Percentiles rank a stretch among this genome's conserved stretches.
These are phyloP conservation scores for Effrenium voratum DNA, from an alignment of 73 alveolate genomes.

Conservation along the genomic window DNA sequence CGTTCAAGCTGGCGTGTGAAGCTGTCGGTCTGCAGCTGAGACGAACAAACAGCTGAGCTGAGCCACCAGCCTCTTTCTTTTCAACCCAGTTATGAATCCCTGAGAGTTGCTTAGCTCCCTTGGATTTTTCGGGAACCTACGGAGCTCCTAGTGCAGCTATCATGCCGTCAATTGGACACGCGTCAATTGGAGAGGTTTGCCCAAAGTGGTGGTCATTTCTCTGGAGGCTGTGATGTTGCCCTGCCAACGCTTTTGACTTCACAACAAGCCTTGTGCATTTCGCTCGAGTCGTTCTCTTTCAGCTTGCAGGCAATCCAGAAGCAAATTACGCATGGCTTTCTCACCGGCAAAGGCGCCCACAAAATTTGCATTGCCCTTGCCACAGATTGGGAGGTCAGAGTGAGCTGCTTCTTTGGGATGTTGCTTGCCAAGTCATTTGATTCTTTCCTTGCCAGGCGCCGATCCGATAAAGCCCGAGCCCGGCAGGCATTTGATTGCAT, in stretches of 20 bases:
- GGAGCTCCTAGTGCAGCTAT: too few species aligned
- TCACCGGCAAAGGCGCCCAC: constrained; percentile 76
- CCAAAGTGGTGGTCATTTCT: constrained; percentile 84
- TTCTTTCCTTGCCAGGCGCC: constrained; percentile 5
- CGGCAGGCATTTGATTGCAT: constrained; percentile 65
- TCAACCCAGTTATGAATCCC: too few species aligned
- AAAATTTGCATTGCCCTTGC: not conserved
- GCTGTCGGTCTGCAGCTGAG: constrained; percentile 36
- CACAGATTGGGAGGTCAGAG: not conserved
- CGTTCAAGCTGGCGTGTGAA: constrained; percentile 87
- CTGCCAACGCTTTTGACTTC: not conserved
- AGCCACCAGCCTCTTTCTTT: too few species aligned
- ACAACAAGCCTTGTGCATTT: not conserved
- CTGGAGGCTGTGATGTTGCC: constrained; percentile 26
- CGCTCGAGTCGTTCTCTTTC: too few species aligned
- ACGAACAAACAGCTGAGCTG: too few species aligned
- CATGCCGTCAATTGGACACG: too few species aligned
- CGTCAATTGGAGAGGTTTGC: too few species aligned
- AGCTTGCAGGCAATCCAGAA: constrained; percentile 70
- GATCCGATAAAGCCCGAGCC: constrained; percentile 78
- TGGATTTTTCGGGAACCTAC: too few species aligned
- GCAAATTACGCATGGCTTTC: constrained; percentile 80
- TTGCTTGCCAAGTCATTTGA: not conserved
- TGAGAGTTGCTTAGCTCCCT: too few species aligned
- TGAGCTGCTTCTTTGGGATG: not conserved